Evolutionary conservation across 1,139 yeast genomes (phyloP).

Genomic region (Diutina ranongensis): DNA sequence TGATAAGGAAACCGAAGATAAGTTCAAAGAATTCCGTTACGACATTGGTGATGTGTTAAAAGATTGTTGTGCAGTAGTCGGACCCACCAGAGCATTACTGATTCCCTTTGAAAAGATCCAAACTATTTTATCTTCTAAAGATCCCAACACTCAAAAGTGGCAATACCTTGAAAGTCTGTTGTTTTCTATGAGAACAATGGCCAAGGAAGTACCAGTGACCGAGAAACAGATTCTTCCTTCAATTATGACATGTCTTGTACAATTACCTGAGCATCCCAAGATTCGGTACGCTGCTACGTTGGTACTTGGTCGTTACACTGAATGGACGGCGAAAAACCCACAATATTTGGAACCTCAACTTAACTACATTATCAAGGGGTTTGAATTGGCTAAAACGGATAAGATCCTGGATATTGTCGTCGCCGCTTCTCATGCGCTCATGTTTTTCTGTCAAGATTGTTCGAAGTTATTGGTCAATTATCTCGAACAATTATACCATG

Average conservation of each 20-base stretch:
- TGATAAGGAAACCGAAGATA: slow-evolving; percentile 78
- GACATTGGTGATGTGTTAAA: slow-evolving; percentile 95
- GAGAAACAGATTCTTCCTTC: slow-evolving; percentile 68
- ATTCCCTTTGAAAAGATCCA: slow-evolving; percentile 50
- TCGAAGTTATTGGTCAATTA: slow-evolving; percentile 52
- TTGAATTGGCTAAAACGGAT: slow-evolving; percentile 26
- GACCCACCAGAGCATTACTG: slow-evolving; percentile 55
- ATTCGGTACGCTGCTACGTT: slow-evolving; percentile 87
- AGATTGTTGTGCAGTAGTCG: slow-evolving; percentile 87
- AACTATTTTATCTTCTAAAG: slow-evolving; percentile 6
- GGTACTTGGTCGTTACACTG: slow-evolving; percentile 88
- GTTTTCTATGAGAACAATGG: slow-evolving; percentile 89
- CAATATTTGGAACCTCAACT: slow-evolving; percentile 73
- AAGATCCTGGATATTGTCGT: slow-evolving; percentile 43
- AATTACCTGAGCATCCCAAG: slow-evolving; percentile 77
- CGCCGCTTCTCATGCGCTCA: slow-evolving; percentile 89
- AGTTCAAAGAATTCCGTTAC: slow-evolving; percentile 85
- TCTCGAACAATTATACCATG: slow-evolving; percentile 64
- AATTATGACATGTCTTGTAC: slow-evolving; percentile 58
- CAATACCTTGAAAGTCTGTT: slow-evolving; percentile 85
- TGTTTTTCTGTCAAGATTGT: slow-evolving; percentile 93
- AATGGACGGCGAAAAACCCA: slow-evolving; percentile 87
- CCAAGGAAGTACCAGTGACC: slow-evolving; percentile 66
- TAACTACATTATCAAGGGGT: slow-evolving; percentile 74
- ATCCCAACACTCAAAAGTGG: slow-evolving; percentile 43